Evolutionary conservation across 1,284 basidiomycete genomes (phyloP).

Genomic region (Irpex sp.): DNA sequence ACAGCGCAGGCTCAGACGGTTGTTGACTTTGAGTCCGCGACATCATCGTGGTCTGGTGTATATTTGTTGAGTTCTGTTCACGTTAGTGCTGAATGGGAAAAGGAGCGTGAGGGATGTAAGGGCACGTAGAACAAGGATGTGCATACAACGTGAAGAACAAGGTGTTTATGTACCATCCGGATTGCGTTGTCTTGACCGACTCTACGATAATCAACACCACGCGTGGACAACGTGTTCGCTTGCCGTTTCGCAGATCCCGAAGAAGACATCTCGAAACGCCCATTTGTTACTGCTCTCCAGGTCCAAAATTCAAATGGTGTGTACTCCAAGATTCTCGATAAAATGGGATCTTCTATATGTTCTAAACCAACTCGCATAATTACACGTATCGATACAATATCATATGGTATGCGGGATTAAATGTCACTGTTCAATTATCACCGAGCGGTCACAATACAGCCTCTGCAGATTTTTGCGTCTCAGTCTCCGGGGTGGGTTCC

Average conservation of each 20-base stretch:
- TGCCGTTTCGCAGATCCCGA: not conserved
- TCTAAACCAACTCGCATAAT: not conserved
- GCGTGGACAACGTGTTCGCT: not conserved
- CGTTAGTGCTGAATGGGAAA: no score
- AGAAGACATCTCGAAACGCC: not conserved
- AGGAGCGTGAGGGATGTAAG: no score
- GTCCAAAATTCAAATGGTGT: not conserved
- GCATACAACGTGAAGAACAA: no score
- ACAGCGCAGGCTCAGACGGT: not conserved
- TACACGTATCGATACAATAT: constrained; percentile 7
- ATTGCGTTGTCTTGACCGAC: not conserved
- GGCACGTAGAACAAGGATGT: no score
- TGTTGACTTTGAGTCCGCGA: not conserved
- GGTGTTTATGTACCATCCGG: constrained; percentile 1
- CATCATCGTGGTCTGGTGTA: not conserved
- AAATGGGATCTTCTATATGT: not conserved
- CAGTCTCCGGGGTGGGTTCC: not conserved
- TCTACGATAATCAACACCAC: not conserved
- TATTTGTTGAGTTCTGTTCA: not conserved
- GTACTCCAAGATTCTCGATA: not conserved
- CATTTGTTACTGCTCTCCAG: not conserved
- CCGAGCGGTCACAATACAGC: not conserved
- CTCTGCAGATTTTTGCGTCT: not conserved
- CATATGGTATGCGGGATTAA: not conserved
- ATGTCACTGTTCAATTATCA: not conserved